These are phyloP conservation scores for Prunus yedoensis DNA, from an alignment of 331 rosid species.

Conservation along the genomic window DNA sequence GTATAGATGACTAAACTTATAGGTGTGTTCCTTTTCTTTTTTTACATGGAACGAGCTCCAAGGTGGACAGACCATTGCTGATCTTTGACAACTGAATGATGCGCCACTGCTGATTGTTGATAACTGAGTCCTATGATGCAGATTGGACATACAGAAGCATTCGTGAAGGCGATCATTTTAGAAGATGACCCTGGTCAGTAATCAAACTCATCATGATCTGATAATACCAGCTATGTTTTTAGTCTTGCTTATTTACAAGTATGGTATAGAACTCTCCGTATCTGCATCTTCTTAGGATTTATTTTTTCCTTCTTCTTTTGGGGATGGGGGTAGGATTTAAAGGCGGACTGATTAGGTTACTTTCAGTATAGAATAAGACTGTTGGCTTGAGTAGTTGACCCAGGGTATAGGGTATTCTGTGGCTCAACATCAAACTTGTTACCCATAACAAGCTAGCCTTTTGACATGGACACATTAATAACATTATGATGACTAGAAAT, in stretches of 20 bases:
- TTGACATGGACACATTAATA: no score
- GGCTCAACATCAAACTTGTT: no score
- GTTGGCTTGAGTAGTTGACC: no score
- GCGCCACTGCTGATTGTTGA: neutral
- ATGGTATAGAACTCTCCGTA: neutral
- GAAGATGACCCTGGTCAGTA: neutral
- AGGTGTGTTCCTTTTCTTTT: constrained; percentile 5
- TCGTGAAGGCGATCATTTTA: neutral
- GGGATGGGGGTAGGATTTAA: no score
- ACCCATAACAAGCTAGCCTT: no score
- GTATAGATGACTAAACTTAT: constrained; percentile 46
- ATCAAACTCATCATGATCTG: neutral
- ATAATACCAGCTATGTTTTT: neutral
- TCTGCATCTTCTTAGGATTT: neutral
- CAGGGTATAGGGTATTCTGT: no score
- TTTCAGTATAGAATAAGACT: no score
- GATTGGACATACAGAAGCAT: neutral
- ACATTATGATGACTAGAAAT: neutral
- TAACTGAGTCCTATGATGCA: neutral
- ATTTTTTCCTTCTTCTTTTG: no score
- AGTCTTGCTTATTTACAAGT: neutral
- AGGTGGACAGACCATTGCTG: constrained; percentile 10
- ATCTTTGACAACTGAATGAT: neutral
- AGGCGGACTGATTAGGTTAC: no score
- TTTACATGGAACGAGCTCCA: neutral